Conservation (phyloP, 1,284 basidiomycete species). For the Meira miltonrushii region DNA sequence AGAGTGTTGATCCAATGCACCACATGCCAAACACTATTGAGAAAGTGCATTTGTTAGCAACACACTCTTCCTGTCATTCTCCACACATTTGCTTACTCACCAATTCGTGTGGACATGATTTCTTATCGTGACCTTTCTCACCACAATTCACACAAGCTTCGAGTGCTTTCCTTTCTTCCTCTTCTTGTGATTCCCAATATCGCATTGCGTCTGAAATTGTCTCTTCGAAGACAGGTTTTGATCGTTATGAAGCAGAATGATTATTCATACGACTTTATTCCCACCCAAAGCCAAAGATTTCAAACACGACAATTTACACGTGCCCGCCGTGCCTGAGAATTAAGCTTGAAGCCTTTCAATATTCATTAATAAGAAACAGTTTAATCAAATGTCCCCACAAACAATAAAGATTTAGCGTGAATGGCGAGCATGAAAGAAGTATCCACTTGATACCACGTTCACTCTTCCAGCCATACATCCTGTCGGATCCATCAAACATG, state of each 20-base stretch:
- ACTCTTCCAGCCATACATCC: neutral
- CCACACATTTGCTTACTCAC: conserved; percentile 15
- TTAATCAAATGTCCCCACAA: too few species aligned
- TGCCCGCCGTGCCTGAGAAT: too few species aligned
- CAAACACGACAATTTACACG: neutral
- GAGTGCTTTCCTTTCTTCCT: conserved; percentile 23
- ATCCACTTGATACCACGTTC: neutral
- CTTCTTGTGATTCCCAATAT: conserved; percentile 38
- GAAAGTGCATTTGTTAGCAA: neutral
- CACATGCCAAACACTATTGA: conserved; percentile 75
- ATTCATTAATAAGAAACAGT: too few species aligned
- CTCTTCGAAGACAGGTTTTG: too few species aligned
- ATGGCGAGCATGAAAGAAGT: too few species aligned
- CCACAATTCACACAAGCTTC: conserved; percentile 35
- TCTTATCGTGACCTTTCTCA: conserved; percentile 35
- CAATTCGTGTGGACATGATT: conserved; percentile 30
- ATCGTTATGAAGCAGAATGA: neutral
- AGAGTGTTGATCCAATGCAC: conserved; percentile 74
- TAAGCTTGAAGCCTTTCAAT: too few species aligned
- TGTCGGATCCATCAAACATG: neutral
- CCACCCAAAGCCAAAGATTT: neutral
- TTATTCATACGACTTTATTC: neutral
- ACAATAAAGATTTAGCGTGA: too few species aligned
- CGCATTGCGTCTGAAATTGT: conserved; percentile 12
- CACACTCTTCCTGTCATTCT: neutral